phyloP scores from a whole-genome alignment of 1,139 yeast genomes.

The Yamadazyma sp. region DNA sequence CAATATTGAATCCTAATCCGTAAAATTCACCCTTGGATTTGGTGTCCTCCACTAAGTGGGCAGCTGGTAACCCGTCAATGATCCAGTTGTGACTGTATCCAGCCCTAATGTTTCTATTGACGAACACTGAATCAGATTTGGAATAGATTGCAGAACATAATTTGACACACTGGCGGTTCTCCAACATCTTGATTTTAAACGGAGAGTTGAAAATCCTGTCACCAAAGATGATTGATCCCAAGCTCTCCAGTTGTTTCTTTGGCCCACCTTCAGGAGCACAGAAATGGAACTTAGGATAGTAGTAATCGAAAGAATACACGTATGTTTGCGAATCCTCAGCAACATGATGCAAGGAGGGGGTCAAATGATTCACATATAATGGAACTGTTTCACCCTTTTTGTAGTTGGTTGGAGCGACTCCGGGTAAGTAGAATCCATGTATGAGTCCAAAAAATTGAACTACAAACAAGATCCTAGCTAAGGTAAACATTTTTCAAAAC shows the following conservation, averaged over 20 bases:
- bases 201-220: conserved; percentile 95
- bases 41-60: conserved; percentile 54
- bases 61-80: conserved; percentile 93
- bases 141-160: conserved; percentile 63
- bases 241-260: conserved; percentile 78
- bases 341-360: conserved; percentile 66
- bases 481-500: background rate
- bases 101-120: conserved; percentile 73
- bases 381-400: conserved; percentile 70
- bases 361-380: conserved; percentile 81
- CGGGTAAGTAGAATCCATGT: conserved; percentile 82
- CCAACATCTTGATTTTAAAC: conserved; percentile 73
- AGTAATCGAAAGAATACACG: conserved; percentile 80
- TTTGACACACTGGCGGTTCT: conserved; percentile 61
- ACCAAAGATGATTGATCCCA: conserved; percentile 92
- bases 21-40: conserved; percentile 63
- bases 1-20: conserved; percentile 81
- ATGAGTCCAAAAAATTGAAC: conserved; percentile 19
- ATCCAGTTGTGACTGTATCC: conserved; percentile 92
- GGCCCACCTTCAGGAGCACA: conserved; percentile 74
- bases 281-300: conserved; percentile 79
- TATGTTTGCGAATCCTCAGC: conserved; percentile 48
- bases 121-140: conserved; percentile 67
- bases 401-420: conserved; percentile 92
- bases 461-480: background rate